Percentiles rank a stretch among this genome's conserved stretches.
Evolutionary conservation across 257 asterid genomes (phyloP).

Genomic region (Leonotis leonurus): DNA sequence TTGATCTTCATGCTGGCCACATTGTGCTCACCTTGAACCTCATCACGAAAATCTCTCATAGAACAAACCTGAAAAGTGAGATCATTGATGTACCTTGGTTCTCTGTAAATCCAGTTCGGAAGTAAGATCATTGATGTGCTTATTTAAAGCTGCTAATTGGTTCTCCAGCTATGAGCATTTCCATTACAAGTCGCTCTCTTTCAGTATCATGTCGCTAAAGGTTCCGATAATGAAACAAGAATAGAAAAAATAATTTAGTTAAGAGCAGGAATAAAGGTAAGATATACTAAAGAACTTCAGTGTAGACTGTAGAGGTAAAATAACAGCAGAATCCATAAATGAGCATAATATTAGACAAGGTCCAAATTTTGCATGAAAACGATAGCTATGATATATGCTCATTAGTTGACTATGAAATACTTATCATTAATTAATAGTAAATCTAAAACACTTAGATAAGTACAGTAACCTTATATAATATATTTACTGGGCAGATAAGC

Average conservation of each 20-base stretch:
- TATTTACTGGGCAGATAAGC: not conserved
- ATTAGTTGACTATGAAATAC: not conserved
- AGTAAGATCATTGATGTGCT: slow-evolving; percentile 50
- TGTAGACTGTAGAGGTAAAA: too few species aligned
- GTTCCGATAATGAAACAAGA: slow-evolving; percentile 17
- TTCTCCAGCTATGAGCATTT: slow-evolving; percentile 55
- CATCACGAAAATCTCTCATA: slow-evolving; percentile 36
- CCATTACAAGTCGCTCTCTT: slow-evolving; percentile 79
- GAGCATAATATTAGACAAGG: too few species aligned
- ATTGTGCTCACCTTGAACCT: slow-evolving; percentile 67
- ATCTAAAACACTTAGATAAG: not conserved
- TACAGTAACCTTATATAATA: not conserved
- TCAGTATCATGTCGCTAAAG: slow-evolving; percentile 81
- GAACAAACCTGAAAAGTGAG: slow-evolving; percentile 64
- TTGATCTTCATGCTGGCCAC: slow-evolving; percentile 69
- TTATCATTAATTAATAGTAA: not conserved
- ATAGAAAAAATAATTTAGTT: slow-evolving; percentile 1
- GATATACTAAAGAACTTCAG: not conserved
- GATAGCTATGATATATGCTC: not conserved
- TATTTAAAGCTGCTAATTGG: slow-evolving; percentile 52
- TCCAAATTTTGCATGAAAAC: too few species aligned
- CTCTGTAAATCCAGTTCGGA: slow-evolving; percentile 56
- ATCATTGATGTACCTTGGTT: slow-evolving; percentile 69
- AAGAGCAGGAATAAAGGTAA: not conserved
- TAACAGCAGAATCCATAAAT: too few species aligned